phyloP scores from a whole-genome alignment of 805 yeast genomes.

The Yarrowia sp. region DNA sequence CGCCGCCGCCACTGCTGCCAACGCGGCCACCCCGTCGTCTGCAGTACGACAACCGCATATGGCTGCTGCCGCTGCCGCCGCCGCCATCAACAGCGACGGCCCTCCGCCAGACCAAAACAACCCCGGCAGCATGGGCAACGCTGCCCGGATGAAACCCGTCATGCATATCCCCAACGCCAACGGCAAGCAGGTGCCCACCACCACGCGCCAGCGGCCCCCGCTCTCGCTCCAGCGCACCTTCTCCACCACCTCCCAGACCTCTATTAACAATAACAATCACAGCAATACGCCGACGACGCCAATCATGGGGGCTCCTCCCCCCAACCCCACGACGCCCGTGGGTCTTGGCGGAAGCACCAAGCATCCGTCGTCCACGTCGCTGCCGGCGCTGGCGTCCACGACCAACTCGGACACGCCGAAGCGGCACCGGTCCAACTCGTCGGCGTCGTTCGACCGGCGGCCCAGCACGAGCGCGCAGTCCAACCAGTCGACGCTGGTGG shows the following conservation, averaged over 20 bases:
- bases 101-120: not conserved
- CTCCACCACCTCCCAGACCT: not conserved
- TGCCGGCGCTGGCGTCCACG: slow-evolving; percentile 11
- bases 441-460: slow-evolving; percentile 13
- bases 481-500: not conserved
- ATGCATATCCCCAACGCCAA: slow-evolving; percentile 25
- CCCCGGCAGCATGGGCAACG: not conserved
- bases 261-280: not conserved
- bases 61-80: slow-evolving; percentile 18
- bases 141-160: not conserved
- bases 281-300: not conserved
- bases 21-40: not conserved
- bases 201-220: slow-evolving; percentile 1
- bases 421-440: slow-evolving; percentile 23
- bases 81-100: slow-evolving; percentile 10
- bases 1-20: not conserved
- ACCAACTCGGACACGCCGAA: slow-evolving; percentile 17
- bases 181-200: slow-evolving; percentile 23
- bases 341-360: not conserved
- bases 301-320: not conserved
- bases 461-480: not conserved
- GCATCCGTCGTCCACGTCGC: slow-evolving; percentile 23
- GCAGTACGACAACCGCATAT: slow-evolving; percentile 24
- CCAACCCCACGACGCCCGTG: not conserved
- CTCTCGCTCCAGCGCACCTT: slow-evolving; percentile 9